Base-by-base conservation (phyloP, 371 early-diverging fungal genomes). In the Gilbertella persicaria region DNA sequence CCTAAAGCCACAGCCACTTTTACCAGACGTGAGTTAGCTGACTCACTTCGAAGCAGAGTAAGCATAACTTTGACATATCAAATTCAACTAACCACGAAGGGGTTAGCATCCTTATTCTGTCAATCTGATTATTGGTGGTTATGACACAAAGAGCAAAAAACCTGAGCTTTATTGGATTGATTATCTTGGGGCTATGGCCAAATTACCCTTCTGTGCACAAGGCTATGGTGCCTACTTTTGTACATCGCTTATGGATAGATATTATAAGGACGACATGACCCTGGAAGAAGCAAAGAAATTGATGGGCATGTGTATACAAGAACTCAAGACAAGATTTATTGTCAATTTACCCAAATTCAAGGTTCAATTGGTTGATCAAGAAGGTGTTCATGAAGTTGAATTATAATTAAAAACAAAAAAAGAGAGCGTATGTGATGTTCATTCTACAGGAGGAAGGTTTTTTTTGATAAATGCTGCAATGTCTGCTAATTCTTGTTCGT, bases 81-180 rank as follows among this genome's bases (percentile, higher is more conserved):
- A 29, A 8, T 43, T 21, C 30, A 21, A 20, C 37, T 51, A 7
- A 44, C 17, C 36, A 3, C 28, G 20, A 9, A 20, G 23, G 52
- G 14, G 28, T 13, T 70, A 91, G 91, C 82, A 87, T 62, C 87
- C 97, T 47, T 96, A 95, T 75, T 71, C 87, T 35, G 95, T 95
- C 59, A 96, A 94, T 74, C 63, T 94, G 64, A 71, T 98, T 60
- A 83, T 98, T 53, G 94, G 85, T 21, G 98, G 98, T 25, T 90
- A 69, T 53, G 89, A 93, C 62, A 74, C 74, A 60, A 87, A 86
- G 63, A 82, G 86, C 8, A 75, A 84, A 24, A 76, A 66, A 47
- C 86, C 96, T 9, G 79, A 87, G 47, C 79, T 98, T 46, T 95
- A 87, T 80, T 93, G 97, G 95, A 78, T 95, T 53, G 98, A 98